A percentile compares a stretch with the other conserved stretches of the same genome.
These are phyloP conservation scores for Silene noctiflora DNA, from an alignment of 179 eudicot genomes.

Conservation along the genomic window DNA sequence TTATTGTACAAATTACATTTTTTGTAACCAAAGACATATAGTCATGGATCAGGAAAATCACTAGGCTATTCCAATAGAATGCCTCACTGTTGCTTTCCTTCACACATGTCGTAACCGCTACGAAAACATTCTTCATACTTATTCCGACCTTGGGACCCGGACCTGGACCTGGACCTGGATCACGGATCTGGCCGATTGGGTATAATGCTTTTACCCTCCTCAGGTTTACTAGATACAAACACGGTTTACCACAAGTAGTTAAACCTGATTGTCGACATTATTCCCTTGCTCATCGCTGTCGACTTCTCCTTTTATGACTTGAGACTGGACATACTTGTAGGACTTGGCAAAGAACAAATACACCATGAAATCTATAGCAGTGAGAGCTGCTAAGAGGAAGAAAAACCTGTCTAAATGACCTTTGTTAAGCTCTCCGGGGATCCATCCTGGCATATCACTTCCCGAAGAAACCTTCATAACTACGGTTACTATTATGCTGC, in stretches of 20 bases:
- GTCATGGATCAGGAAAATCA: conserved; percentile 4
- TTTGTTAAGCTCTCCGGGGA: conserved; percentile 59
- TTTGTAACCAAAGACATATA: background rate
- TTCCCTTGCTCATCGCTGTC: background rate
- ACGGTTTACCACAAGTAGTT: background rate
- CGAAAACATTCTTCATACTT: background rate
- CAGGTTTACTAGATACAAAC: background rate
- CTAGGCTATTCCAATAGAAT: conserved; percentile 5
- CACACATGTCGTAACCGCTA: conserved; percentile 5
- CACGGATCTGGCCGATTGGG: background rate
- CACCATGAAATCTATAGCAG: conserved; percentile 44
- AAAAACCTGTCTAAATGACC: conserved; percentile 62
- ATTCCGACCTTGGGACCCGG: background rate
- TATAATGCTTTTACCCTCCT: background rate
- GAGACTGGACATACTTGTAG: conserved; percentile 40
- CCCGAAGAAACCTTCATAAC: conserved; percentile 53
- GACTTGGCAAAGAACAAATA: conserved; percentile 47
- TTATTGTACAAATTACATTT: background rate
- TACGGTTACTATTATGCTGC: conserved; percentile 55
- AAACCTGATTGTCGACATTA: conserved; percentile 1
- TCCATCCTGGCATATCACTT: conserved; percentile 61
- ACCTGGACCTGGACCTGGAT: background rate
- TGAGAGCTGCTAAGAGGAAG: conserved; percentile 48
- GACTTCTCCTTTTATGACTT: conserved; percentile 13
- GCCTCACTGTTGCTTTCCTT: conserved; percentile 17